These are phyloP conservation scores for Hypoxylon lenormandii DNA, from an alignment of 495 filamentous ascomycete genomes.

Conservation along the genomic window DNA sequence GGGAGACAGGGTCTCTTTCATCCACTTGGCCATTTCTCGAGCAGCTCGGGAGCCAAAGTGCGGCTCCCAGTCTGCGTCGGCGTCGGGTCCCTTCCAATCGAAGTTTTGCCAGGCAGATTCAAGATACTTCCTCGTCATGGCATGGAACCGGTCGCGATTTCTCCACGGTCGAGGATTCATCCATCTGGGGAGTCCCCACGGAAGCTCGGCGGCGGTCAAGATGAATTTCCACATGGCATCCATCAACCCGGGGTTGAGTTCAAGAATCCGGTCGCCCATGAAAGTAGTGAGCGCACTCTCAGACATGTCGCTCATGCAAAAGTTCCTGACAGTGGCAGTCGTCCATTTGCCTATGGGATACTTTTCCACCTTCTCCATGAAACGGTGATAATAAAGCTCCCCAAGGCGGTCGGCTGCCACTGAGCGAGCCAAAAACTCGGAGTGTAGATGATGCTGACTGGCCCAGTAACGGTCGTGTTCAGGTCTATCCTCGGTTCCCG, in stretches of 20 bases:
- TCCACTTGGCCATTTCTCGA: conserved; percentile 37
- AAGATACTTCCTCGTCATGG: conserved; percentile 3
- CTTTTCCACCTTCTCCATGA: too few species aligned
- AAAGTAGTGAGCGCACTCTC: conserved; percentile 31
- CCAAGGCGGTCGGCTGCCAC: too few species aligned
- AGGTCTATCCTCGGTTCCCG: too few species aligned
- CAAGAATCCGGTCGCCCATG: conserved; percentile 35
- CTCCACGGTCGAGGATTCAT: conserved; percentile 68
- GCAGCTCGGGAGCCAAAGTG: conserved; percentile 44
- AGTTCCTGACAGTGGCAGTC: too few species aligned
- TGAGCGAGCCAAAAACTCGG: too few species aligned
- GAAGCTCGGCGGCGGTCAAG: conserved; percentile 11
- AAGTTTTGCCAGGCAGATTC: conserved; percentile 19
- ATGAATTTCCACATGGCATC: conserved; percentile 47
- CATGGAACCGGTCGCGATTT: conserved; percentile 23
- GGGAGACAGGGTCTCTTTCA: conserved; percentile 34
- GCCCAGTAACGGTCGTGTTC: too few species aligned
- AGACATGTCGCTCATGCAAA: neutral
- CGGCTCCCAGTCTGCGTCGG: conserved; percentile 48
- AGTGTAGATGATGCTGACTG: too few species aligned
- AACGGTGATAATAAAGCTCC: too few species aligned
- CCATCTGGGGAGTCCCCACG: conserved; percentile 57
- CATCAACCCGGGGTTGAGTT: conserved; percentile 39
- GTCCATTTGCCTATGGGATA: too few species aligned
- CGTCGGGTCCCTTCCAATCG: conserved; percentile 34